Evolutionary conservation across 768 basidiomycete species (phyloP).

Genomic region (Clathrus columnatus): DNA sequence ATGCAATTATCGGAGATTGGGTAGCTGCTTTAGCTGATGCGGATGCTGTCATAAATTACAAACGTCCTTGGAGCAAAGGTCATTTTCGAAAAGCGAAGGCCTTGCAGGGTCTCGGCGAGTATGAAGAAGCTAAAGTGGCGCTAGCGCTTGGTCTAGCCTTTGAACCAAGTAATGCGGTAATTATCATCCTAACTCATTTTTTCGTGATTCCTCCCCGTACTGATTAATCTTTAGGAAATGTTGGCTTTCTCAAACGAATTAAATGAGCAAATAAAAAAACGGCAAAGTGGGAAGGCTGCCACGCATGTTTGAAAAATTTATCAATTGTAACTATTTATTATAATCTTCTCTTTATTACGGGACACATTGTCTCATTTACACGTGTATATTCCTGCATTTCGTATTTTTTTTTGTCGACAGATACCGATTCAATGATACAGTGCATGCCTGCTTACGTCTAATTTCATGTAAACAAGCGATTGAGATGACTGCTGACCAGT

Average conservation of each 20-base stretch:
- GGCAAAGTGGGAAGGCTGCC: background rate
- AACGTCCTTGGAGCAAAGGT: constrained; percentile 89
- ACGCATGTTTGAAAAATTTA: background rate
- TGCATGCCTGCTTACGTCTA: too few species aligned
- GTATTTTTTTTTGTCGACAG: too few species aligned
- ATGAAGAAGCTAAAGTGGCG: constrained; percentile 74
- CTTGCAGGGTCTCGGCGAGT: constrained; percentile 57
- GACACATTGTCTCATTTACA: too few species aligned
- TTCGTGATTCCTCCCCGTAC: background rate
- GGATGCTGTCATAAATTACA: constrained; percentile 78
- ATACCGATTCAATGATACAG: too few species aligned
- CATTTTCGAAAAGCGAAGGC: constrained; percentile 94
- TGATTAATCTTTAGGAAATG: constrained; percentile 5
- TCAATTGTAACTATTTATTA: too few species aligned
- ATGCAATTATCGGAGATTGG: constrained; percentile 66
- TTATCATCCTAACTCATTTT: constrained; percentile 12
- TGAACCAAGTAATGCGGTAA: constrained; percentile 59
- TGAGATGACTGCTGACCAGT: too few species aligned
- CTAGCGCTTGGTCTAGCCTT: constrained; percentile 77
- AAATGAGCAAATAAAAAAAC: constrained; percentile 3
- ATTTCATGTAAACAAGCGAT: too few species aligned
- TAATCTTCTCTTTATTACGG: too few species aligned
- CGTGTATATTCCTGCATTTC: too few species aligned
- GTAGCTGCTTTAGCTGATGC: constrained; percentile 80
- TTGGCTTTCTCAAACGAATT: background rate